These are phyloP conservation scores for Lindgomyces ingoldianus DNA, from an alignment of 495 filamentous ascomycete genomes.

Conservation along the genomic window DNA sequence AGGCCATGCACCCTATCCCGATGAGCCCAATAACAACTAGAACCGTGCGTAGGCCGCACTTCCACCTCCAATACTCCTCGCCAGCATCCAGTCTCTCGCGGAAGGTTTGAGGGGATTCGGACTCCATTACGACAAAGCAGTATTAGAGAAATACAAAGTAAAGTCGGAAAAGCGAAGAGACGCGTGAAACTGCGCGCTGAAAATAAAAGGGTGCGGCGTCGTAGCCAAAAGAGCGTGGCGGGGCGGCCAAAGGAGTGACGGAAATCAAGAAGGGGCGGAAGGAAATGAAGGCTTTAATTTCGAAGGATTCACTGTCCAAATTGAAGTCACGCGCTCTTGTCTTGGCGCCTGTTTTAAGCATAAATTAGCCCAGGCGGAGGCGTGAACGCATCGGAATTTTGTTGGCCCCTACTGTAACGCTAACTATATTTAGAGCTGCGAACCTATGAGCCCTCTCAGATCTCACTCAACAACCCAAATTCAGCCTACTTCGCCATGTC, in stretches of 20 bases:
- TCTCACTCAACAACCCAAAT: too few relatives aligned
- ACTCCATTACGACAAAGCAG: neutral
- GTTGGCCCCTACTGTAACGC: too few relatives aligned
- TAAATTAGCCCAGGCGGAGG: neutral
- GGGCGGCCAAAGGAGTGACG: too few relatives aligned
- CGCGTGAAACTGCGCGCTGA: neutral
- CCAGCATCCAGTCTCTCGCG: slow-evolving; percentile 25
- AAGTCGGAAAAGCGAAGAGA: neutral
- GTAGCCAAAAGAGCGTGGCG: neutral
- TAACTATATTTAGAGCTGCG: neutral
- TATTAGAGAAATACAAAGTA: neutral
- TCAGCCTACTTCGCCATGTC: too few relatives aligned
- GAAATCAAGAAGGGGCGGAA: neutral
- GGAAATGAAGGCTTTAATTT: neutral
- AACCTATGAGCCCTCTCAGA: too few relatives aligned
- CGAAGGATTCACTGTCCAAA: neutral
- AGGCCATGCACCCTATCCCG: slow-evolving; percentile 38
- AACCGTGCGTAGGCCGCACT: slow-evolving; percentile 38
- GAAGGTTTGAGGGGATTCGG: slow-evolving; percentile 11
- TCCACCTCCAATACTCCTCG: slow-evolving; percentile 40
- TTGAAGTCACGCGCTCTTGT: neutral
- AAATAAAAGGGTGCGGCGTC: neutral
- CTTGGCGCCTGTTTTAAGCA: neutral
- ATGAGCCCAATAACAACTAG: slow-evolving; percentile 36
- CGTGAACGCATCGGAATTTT: neutral